These are phyloP conservation scores for Alliaria petiolata DNA, from an alignment of 345 rosid species.

Conservation along the genomic window DNA sequence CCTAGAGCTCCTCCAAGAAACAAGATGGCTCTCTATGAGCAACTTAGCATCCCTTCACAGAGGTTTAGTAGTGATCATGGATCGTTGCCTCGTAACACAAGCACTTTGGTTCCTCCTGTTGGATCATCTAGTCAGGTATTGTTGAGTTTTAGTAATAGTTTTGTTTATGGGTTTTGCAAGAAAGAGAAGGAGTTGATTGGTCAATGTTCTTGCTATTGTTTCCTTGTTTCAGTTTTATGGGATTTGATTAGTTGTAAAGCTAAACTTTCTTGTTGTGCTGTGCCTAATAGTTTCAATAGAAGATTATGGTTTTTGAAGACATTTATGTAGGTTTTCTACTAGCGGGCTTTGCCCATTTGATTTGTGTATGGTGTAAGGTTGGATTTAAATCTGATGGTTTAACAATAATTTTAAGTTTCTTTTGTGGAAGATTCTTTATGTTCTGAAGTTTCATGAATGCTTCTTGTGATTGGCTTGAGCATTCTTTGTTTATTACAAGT, in stretches of 20 bases:
- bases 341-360: neutral
- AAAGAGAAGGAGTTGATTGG: neutral
- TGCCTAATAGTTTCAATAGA: neutral
- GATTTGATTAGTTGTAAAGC: neutral
- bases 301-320: neutral
- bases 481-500: neutral
- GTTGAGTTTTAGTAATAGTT: constrained; percentile 1
- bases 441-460: neutral
- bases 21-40: constrained; percentile 99
- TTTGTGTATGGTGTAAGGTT: no score
- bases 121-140: constrained; percentile 63
- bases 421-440: neutral
- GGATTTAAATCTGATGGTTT: neutral
- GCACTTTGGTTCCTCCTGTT: constrained; percentile 38
- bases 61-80: constrained; percentile 50
- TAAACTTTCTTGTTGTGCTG: neutral
- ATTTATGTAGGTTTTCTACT: neutral
- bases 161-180: neutral
- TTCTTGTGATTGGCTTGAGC: neutral
- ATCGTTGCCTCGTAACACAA: constrained; percentile 31
- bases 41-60: constrained; percentile 81
- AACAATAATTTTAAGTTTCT: neutral
- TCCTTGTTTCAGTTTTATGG: neutral
- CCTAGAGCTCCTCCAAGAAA: constrained; percentile 98
- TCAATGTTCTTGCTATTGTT: neutral